These are phyloP conservation scores for Candida chauliodis DNA, from an alignment of 805 yeast genomes.

Conservation along the genomic window DNA sequence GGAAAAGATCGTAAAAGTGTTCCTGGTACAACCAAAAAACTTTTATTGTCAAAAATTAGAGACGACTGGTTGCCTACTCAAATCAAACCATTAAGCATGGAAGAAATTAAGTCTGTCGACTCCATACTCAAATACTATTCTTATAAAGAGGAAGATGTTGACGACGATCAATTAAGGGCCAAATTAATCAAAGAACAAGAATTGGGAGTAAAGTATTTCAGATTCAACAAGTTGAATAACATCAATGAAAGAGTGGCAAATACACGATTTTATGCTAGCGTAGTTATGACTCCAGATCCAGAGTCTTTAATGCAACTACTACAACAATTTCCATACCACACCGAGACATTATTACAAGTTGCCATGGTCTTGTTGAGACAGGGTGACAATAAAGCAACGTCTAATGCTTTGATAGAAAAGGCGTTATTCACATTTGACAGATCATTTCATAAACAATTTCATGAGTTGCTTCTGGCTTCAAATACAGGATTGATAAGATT, in stretches of 20 bases:
- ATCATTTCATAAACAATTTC: slow-evolving; percentile 58
- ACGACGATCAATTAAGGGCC: slow-evolving; percentile 22
- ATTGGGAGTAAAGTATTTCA: slow-evolving; percentile 54
- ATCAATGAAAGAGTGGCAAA: slow-evolving; percentile 36
- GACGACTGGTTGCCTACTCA: slow-evolving; percentile 79
- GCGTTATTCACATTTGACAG: slow-evolving; percentile 79
- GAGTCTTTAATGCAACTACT: slow-evolving; percentile 62
- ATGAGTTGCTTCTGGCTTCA: slow-evolving; percentile 40
- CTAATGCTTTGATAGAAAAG: slow-evolving; percentile 72
- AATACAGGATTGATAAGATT: slow-evolving; percentile 58
- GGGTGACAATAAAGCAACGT: slow-evolving; percentile 65
- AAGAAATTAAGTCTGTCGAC: slow-evolving; percentile 42
- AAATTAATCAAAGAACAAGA: slow-evolving; percentile 29
- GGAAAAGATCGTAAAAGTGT: slow-evolving; percentile 70
- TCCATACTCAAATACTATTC: slow-evolving; percentile 26
- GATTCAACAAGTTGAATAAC: slow-evolving; percentile 39
- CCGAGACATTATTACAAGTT: slow-evolving; percentile 74
- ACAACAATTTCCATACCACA: slow-evolving; percentile 66
- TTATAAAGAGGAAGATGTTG: slow-evolving; percentile 32
- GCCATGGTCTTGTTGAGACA: slow-evolving; percentile 71
- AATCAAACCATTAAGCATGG: slow-evolving; percentile 59
- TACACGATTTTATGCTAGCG: slow-evolving; percentile 58
- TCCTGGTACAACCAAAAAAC: slow-evolving; percentile 71
- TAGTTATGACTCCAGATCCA: slow-evolving; percentile 73
- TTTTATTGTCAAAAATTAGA: slow-evolving; percentile 65